A percentile compares a stretch with the other conserved stretches of the same genome.
These are phyloP conservation scores for Leccinum aurantiacum DNA, from an alignment of 768 basidiomycete genomes.

Conservation along the genomic window DNA sequence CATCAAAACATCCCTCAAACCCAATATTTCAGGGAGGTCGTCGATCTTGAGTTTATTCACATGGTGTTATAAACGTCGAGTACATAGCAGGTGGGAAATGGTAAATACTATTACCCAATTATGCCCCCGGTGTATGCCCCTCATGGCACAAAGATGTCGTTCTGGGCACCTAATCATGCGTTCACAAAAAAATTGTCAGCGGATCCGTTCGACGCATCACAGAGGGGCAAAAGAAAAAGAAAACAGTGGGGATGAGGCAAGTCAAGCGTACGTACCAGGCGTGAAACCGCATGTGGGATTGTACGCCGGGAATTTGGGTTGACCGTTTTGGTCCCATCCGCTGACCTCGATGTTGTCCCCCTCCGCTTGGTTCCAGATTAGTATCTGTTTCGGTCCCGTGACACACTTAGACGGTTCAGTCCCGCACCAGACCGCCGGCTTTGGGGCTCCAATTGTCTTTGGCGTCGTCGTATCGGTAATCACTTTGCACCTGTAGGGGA, in stretches of 20 bases:
- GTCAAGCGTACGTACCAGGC: slow-evolving; percentile 8
- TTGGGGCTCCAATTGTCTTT: slow-evolving; percentile 8
- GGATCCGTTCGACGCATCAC: not conserved
- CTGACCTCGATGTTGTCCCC: slow-evolving; percentile 8
- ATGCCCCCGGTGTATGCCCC: too few relatives aligned
- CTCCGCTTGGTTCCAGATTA: slow-evolving; percentile 1
- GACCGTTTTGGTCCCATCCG: slow-evolving; percentile 2
- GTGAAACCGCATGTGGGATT: slow-evolving; percentile 15
- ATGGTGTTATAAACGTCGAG: too few relatives aligned
- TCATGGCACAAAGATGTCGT: slow-evolving; percentile 14
- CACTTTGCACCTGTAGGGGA: slow-evolving; percentile 2
- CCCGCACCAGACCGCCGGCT: slow-evolving; percentile 8
- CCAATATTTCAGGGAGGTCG: too few relatives aligned
- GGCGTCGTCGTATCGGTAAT: not conserved
- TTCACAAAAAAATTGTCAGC: not conserved
- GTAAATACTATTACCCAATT: too few relatives aligned
- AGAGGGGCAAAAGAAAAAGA: not conserved
- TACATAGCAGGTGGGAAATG: too few relatives aligned
- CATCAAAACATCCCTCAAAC: too few relatives aligned
- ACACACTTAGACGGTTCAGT: slow-evolving; percentile 5
- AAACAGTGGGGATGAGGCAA: not conserved
- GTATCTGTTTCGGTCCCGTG: slow-evolving; percentile 8
- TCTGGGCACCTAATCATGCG: slow-evolving; percentile 13
- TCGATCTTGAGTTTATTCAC: too few relatives aligned
- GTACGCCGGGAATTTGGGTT: slow-evolving; percentile 4